A percentile compares a stretch with the other conserved stretches of the same genome.
Conservation (phyloP, 176 grass and related monocot genomes). For the Pontederia paniculata region DNA sequence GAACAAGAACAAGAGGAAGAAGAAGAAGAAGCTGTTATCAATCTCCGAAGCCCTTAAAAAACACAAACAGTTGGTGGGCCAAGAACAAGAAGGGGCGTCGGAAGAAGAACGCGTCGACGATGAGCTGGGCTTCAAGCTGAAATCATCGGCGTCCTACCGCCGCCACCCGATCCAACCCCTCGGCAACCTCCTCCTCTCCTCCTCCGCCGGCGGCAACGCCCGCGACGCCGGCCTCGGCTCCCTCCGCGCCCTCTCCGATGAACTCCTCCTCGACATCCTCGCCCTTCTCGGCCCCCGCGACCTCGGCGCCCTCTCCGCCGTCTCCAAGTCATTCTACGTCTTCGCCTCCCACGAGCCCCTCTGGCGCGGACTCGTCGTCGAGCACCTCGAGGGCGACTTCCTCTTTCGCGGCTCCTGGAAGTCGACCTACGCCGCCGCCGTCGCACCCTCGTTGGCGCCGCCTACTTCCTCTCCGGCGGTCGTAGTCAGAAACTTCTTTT, state of each 20-base stretch:
- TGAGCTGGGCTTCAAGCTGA: conserved; percentile 16
- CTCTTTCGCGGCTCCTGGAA: conserved; percentile 46
- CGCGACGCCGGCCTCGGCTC: conserved; percentile 52
- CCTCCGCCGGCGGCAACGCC: conserved; percentile 32
- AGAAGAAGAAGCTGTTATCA: not conserved
- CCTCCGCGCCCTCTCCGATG: conserved; percentile 45
- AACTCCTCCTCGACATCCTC: conserved; percentile 66
- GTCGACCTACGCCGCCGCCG: conserved; percentile 39
- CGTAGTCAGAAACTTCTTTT: conserved; percentile 58
- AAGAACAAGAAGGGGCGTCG: not conserved
- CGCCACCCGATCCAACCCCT: conserved; percentile 44
- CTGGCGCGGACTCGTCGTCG: conserved; percentile 49
- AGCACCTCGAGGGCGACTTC: conserved; percentile 45
- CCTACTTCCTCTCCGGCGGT: conserved; percentile 15
- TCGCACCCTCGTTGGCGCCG: conserved; percentile 7
- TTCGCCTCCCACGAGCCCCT: conserved; percentile 64
- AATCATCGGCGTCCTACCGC: conserved; percentile 5
- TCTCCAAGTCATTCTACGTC: conserved; percentile 58
- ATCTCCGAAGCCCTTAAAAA: not conserved
- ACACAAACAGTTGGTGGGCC: not conserved
- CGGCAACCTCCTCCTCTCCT: conserved; percentile 54
- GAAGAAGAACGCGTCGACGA: not conserved
- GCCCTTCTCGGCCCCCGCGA: conserved; percentile 38
- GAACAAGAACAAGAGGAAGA: not conserved
- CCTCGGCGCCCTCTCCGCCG: conserved; percentile 41